phyloP scores from a whole-genome alignment of 208 protist species.

The Strigomonas galati region DNA sequence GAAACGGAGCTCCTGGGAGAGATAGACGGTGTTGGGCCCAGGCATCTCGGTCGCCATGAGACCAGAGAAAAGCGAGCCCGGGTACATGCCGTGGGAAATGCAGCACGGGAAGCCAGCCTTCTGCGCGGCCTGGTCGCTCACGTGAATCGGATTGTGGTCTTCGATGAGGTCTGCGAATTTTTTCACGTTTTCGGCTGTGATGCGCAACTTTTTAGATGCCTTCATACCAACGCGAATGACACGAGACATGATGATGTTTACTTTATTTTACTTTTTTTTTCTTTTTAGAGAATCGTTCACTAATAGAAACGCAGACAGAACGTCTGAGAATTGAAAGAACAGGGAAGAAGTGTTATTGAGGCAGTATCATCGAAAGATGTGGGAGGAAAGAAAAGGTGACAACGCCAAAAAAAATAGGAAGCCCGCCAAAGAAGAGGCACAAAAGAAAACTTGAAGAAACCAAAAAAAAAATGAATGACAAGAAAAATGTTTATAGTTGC shows the following conservation, averaged over 20 bases:
- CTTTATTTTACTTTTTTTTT: constrained; percentile 1
- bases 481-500: too few species aligned
- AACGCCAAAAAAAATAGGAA: too few species aligned
- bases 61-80: constrained; percentile 80
- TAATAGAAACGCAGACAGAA: too few species aligned
- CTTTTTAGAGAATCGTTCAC: constrained; percentile 10
- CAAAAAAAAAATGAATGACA: not conserved
- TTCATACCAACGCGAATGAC: constrained; percentile 67
- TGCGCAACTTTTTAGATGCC: constrained; percentile 37
- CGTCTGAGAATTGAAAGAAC: constrained; percentile 15
- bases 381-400: not conserved
- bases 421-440: too few species aligned
- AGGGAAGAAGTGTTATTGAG: too few species aligned
- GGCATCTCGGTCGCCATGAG: constrained; percentile 80
- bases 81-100: constrained; percentile 86
- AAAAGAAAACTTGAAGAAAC: not conserved
- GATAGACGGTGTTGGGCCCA: constrained; percentile 80
- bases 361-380: not conserved
- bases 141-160: constrained; percentile 87
- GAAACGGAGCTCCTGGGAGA: constrained; percentile 83
- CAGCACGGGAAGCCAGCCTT: constrained; percentile 67
- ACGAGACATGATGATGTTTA: too few species aligned
- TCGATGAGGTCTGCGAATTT: constrained; percentile 73
- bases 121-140: constrained; percentile 52
- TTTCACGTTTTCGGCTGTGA: constrained; percentile 54